Conservation (phyloP, 345 rosid species). For the Geranium brycei region DNA sequence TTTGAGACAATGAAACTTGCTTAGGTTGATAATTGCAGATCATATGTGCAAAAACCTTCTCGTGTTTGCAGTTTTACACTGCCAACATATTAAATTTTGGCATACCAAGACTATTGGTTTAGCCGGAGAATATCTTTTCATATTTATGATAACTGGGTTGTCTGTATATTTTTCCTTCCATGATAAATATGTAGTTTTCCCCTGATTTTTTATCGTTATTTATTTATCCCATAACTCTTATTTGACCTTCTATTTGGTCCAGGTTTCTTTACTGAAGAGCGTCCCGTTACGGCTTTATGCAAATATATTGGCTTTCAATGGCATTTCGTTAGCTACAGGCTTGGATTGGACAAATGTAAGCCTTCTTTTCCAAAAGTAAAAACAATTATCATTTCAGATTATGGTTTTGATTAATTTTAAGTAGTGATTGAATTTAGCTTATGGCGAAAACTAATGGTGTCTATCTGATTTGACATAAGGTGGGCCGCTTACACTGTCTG, state of each 20-base stretch:
- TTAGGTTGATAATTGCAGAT: too few relatives aligned
- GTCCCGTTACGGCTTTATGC: conserved; percentile 58
- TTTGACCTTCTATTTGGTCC: conserved; percentile 10
- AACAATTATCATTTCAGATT: background rate
- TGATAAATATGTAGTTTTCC: too few relatives aligned
- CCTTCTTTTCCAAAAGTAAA: background rate
- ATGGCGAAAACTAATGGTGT: background rate
- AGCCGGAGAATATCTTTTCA: too few relatives aligned
- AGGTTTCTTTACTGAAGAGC: conserved; percentile 58
- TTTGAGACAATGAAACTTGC: too few relatives aligned
- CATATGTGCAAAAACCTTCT: too few relatives aligned
- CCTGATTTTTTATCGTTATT: too few relatives aligned
- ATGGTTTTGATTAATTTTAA: background rate
- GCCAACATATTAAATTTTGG: too few relatives aligned
- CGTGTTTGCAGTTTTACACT: too few relatives aligned
- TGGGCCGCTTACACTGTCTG: conserved; percentile 68
- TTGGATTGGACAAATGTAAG: conserved; percentile 72
- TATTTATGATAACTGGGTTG: too few relatives aligned
- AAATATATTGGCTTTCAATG: conserved; percentile 45
- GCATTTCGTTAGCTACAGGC: conserved; percentile 35
- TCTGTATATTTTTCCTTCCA: too few relatives aligned
- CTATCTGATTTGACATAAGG: conserved; percentile 17
- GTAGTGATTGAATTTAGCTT: background rate
- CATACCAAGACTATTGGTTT: too few relatives aligned
- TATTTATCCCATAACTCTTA: background rate